Evolutionary conservation across 306 rosid genomes (phyloP), one percentile per base, ranked within the genome.

Genomic region (Lagenaria siceraria): DNA sequence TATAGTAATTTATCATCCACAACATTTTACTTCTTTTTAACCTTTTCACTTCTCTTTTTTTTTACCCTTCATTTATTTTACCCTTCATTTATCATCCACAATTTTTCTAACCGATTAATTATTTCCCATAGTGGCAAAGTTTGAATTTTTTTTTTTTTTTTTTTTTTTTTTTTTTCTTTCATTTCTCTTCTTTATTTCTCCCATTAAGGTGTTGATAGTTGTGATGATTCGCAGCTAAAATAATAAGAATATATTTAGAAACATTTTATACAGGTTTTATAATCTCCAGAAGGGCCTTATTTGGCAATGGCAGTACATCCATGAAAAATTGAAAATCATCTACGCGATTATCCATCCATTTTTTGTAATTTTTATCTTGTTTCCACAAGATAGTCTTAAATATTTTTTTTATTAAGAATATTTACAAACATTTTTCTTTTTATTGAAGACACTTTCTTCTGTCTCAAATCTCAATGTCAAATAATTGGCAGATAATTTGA

Each of bases 81-180:
- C n/a, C n/a, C 61, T 52, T 31, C 24, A n/a, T n/a, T n/a, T 31
- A 52, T 73, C 77, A n/a, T n/a, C n/a, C n/a, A n/a, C n/a, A 52
- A 73, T 73, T 73, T 73, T 73, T 73, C 46, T 73, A 73, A 73
- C 77, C 77, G 43, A 73, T 73, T 72, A 72, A 48, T 72, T 72
- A 49, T 72, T 48, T 18, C 76, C 58, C 60, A 3, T 18, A 4
- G 27, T 70, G 42, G 3, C 40, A 0, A 38, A 71, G 59, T 71
- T 71, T 48, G 40, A 48, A 21, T 14, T 21, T 46, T 22, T 0
- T 21, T 11, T 13, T 14, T 21, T 46, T 22, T 0, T 21, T 11
- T 13, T 14, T 21, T 46, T 22, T 0, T 21, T 11, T 13, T n/a
- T n/a, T n/a, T n/a, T n/a, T n/a, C n/a, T n/a, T 0, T 1, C 19